A percentile compares a stretch with the other conserved stretches of the same genome.
phyloP scores from a whole-genome alignment of 495 filamentous ascomycete genomes.

The Hypomontagnella submonticulosa region DNA sequence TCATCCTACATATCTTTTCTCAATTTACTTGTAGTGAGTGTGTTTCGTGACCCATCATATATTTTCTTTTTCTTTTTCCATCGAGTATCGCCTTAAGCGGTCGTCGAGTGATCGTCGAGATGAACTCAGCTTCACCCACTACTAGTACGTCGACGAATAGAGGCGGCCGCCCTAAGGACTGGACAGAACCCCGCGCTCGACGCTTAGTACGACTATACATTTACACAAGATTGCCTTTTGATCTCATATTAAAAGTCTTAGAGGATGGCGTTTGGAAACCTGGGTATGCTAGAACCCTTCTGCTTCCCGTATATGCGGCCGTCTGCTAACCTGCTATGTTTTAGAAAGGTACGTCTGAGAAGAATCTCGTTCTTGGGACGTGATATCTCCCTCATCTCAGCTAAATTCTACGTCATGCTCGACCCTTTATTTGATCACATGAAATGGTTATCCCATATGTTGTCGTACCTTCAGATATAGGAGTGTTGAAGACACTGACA shows the following conservation, averaged over 20 bases:
- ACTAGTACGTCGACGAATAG: constrained; percentile 46
- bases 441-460: no score
- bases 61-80: neutral
- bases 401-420: neutral
- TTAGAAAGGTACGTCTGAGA: constrained; percentile 46
- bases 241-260: constrained; percentile 56
- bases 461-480: no score
- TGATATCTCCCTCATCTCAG: constrained; percentile 18
- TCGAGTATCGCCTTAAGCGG: no score
- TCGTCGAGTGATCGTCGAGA: constrained; percentile 19
- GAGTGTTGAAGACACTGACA: constrained; percentile 14
- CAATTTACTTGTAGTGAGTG: constrained; percentile 1
- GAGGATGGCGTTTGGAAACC: constrained; percentile 57
- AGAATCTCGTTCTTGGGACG: neutral
- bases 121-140: constrained; percentile 48
- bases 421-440: neutral
- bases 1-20: constrained; percentile 18
- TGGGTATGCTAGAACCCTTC: constrained; percentile 43
- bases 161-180: constrained; percentile 58
- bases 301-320: constrained; percentile 2
- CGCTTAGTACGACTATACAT: constrained; percentile 58
- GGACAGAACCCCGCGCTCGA: constrained; percentile 57
- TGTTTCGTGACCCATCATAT: neutral
- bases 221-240: constrained; percentile 56
- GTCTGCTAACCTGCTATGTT: constrained; percentile 27